These are phyloP conservation scores for Hsuehochloa calcarea DNA, from an alignment of 176 grass and related monocot genomes.

Conservation along the genomic window DNA sequence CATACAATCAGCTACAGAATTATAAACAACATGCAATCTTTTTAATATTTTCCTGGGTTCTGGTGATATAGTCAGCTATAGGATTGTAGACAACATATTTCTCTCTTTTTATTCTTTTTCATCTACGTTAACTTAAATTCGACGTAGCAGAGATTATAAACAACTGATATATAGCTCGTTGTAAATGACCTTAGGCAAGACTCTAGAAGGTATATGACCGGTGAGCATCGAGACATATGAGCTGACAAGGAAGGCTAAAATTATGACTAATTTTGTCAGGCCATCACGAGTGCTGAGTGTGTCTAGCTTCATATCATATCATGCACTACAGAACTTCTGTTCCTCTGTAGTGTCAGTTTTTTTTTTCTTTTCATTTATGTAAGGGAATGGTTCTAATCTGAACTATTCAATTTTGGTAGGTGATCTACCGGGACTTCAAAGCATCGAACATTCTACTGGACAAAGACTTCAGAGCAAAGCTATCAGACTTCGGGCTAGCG, in stretches of 20 bases:
- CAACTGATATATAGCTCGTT: too few species aligned
- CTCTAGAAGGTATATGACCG: neutral
- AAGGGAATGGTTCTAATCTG: neutral
- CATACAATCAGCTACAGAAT: too few species aligned
- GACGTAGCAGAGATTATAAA: too few species aligned
- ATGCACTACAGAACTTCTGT: neutral
- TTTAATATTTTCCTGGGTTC: too few species aligned
- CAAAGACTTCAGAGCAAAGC: conserved; percentile 72
- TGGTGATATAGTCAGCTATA: too few species aligned
- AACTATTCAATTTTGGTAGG: conserved; percentile 38
- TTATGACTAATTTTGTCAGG: neutral
- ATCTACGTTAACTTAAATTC: too few species aligned
- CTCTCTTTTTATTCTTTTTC: too few species aligned
- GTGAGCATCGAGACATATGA: neutral
- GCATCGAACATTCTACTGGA: conserved; percentile 86
- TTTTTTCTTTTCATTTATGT: neutral
- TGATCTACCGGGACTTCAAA: conserved; percentile 98
- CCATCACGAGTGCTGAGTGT: neutral
- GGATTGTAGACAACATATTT: too few species aligned
- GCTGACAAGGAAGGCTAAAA: neutral
- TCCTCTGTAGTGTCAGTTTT: neutral
- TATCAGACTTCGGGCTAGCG: conserved; percentile 89
- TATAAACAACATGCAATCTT: too few species aligned
- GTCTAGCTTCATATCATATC: neutral
- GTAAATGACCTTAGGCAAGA: too few species aligned